Evolutionary conservation across 163 green algal genomes (phyloP).

Genomic region (Scenedesmus sp.): DNA sequence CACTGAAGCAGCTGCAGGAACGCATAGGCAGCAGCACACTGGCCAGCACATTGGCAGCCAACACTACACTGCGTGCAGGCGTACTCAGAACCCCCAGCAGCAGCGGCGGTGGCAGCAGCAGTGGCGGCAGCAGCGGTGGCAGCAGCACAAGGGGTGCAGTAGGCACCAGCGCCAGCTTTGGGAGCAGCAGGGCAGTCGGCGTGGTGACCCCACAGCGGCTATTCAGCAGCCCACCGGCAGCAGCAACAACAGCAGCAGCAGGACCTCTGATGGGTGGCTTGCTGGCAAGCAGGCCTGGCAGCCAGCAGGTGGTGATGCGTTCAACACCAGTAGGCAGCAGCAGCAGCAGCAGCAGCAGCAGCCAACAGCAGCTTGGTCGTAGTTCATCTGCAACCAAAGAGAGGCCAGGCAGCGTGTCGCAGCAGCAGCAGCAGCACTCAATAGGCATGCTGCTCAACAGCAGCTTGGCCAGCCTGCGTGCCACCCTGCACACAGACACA

Average conservation of each 20-base stretch:
- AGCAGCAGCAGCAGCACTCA: slow-evolving; percentile 9
- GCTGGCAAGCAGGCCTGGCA: slow-evolving; percentile 8
- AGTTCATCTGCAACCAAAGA: slow-evolving; percentile 8
- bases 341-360: slow-evolving; percentile 24
- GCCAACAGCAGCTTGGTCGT: neutral
- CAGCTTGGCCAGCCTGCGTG: slow-evolving; percentile 48
- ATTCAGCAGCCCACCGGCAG: neutral
- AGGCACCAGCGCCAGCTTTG: slow-evolving; percentile 2
- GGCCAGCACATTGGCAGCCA: neutral
- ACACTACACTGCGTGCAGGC: slow-evolving; percentile 3
- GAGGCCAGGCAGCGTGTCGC: neutral
- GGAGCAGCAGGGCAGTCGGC: slow-evolving; percentile 9
- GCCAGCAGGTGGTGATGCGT: slow-evolving; percentile 28
- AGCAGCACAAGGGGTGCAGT: neutral
- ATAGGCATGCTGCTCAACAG: neutral
- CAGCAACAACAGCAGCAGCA: slow-evolving; percentile 15
- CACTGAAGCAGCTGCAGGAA: slow-evolving; percentile 47
- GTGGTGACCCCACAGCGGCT: slow-evolving; percentile 29
- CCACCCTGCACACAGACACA: slow-evolving; percentile 67
- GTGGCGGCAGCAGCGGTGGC: slow-evolving; percentile 8
- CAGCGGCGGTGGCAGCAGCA: neutral
- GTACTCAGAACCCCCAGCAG: slow-evolving; percentile 3
- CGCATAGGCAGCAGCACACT: slow-evolving; percentile 2
- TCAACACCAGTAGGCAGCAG: neutral
- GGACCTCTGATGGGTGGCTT: slow-evolving; percentile 10